Conservation (phyloP, 441 rosid genomes). For the Biscutella laevigata region DNA sequence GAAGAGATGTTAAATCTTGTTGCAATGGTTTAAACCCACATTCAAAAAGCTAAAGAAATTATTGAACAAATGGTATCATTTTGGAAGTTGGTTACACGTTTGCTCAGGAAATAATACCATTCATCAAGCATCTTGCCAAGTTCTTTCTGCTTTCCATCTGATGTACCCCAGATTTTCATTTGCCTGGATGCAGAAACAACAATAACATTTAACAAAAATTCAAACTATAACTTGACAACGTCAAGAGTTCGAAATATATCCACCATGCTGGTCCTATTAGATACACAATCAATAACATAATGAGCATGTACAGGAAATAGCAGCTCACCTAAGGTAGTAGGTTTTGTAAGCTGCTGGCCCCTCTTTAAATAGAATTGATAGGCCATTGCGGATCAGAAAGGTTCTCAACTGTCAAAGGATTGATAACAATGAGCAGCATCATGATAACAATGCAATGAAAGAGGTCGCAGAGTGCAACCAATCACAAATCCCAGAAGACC, state of each 20-base stretch:
- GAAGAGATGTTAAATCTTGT: conserved; percentile 1
- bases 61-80: not conserved
- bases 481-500: not conserved
- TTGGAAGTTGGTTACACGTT: not conserved
- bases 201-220: not conserved
- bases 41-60: not conserved
- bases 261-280: not conserved
- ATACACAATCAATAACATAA: conserved; percentile 5
- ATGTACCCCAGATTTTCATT: conserved; percentile 85
- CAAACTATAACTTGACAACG: conserved; percentile 1
- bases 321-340: conserved; percentile 61
- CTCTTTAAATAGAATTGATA: conserved; percentile 75
- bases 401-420: conserved; percentile 63
- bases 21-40: no score
- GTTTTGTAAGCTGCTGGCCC: conserved; percentile 82
- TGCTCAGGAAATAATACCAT: conserved; percentile 43
- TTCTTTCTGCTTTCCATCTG: conserved; percentile 71
- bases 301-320: conserved; percentile 7
- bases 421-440: conserved; percentile 8
- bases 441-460: not conserved
- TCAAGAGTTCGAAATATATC: not conserved
- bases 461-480: not conserved
- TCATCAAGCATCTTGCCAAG: conserved; percentile 94
- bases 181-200: conserved; percentile 46
- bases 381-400: conserved; percentile 90